These are phyloP conservation scores for Gnetum montanum DNA, from an alignment of 75 land plant genomes.

Conservation along the genomic window DNA sequence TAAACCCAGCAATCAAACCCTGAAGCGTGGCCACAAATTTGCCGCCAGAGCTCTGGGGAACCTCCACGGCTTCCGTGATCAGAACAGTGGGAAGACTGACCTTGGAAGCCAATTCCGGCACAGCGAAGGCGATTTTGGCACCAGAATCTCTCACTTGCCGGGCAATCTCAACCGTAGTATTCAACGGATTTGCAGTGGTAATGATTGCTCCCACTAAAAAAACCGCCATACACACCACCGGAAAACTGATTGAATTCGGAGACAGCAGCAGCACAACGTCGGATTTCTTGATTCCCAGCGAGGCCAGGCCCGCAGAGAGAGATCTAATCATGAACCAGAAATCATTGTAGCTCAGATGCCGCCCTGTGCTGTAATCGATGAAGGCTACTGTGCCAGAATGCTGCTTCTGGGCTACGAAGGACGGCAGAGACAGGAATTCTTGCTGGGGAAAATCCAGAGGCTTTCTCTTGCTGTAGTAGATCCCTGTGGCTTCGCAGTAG, in stretches of 20 bases:
- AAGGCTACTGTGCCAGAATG: constrained; percentile 48
- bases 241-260: constrained; percentile 81
- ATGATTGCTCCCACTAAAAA: constrained; percentile 79
- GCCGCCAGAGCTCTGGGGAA: constrained; percentile 3
- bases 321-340: constrained; percentile 47
- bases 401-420: constrained; percentile 38
- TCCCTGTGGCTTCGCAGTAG: constrained; percentile 43
- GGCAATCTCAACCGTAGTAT: constrained; percentile 62
- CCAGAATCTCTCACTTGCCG: constrained; percentile 63
- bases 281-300: constrained; percentile 44
- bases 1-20: constrained; percentile 1
- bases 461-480: constrained; percentile 72
- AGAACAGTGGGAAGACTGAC: constrained; percentile 29
- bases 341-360: constrained; percentile 45
- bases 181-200: constrained; percentile 93
- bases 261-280: constrained; percentile 86
- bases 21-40: constrained; percentile 13
- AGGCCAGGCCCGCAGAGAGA: constrained; percentile 27
- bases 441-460: constrained; percentile 45
- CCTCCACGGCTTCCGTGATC: constrained; percentile 10
- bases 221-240: constrained; percentile 64
- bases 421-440: constrained; percentile 29
- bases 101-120: constrained; percentile 36
- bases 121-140: constrained; percentile 50
- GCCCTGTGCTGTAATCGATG: constrained; percentile 75